Conservation (phyloP, 2,329 filamentous ascomycete species). For the Ophiostoma ips region DNA sequence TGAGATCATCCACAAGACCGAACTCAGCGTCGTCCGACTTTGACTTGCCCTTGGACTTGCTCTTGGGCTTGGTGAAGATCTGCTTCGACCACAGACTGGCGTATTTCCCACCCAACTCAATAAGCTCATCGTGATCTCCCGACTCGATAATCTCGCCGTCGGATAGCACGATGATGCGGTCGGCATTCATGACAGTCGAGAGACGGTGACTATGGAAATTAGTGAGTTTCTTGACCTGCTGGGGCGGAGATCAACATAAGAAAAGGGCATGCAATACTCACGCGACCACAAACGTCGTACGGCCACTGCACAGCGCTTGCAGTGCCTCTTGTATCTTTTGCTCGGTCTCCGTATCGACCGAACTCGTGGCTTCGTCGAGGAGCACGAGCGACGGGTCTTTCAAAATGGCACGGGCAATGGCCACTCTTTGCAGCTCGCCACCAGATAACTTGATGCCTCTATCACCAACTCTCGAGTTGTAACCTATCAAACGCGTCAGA, state of each 20-base stretch:
- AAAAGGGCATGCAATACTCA: conserved; percentile 22
- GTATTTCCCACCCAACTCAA: conserved; percentile 46
- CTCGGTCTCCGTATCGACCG: conserved; percentile 58
- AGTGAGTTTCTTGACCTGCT: background rate
- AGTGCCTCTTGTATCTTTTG: conserved; percentile 52
- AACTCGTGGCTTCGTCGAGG: conserved; percentile 66
- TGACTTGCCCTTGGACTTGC: conserved; percentile 26
- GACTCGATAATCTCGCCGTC: conserved; percentile 50
- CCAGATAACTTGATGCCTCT: conserved; percentile 47
- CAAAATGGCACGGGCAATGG: conserved; percentile 57
- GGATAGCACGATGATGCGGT: conserved; percentile 51
- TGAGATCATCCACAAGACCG: conserved; percentile 25
- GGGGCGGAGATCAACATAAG: background rate
- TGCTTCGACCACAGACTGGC: conserved; percentile 53
- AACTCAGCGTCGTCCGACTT: conserved; percentile 13
- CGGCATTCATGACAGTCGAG: conserved; percentile 57
- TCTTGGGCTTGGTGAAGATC: conserved; percentile 33
- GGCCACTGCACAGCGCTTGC: conserved; percentile 40
- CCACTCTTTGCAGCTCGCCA: conserved; percentile 51
- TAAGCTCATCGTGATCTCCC: conserved; percentile 45
- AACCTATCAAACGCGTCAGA: conserved; percentile 21
- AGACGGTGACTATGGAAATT: conserved; percentile 40
- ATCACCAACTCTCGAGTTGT: conserved; percentile 36
- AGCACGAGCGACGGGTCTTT: conserved; percentile 63
- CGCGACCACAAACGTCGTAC: conserved; percentile 55